Evolutionary conservation across 139 green algal species (phyloP), one percentile per base, ranked within the genome.

Genomic region (Chlamydomonas sp.): DNA sequence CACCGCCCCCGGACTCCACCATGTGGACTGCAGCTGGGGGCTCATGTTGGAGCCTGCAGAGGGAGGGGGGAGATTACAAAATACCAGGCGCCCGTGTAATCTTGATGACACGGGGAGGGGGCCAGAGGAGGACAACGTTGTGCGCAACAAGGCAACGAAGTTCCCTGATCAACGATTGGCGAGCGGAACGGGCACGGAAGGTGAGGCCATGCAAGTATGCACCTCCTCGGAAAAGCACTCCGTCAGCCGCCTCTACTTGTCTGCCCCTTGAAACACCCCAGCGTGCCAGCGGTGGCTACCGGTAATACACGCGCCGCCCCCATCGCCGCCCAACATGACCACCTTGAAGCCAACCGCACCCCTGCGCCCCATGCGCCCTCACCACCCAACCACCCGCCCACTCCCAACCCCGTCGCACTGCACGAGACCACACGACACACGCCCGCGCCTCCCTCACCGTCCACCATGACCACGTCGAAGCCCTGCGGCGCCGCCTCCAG

Each of bases 401-500:
- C 74, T 17, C 77, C 8, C 15, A 0, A 9, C 80, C 49, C 7
- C 69, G 31, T 49, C 31, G 31, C 31, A 49, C 31, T 49, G 31
- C 31, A 49, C 31, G 31, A 49, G 31, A 49, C 31, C 31, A 49
- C 15, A 18, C n/a, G 63, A 76, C 63, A 64, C 63, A 49, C 49
- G 9, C 17, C 31, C 75, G 66, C 57, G n/a, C 66, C 67, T 57
- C 15, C 2, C 78, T 31, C 57, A 79, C 78, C 86, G 49, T 89
- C 90, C 49, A 91, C n/a, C 59, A 95, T 64, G 4, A 89, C 90
- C 3, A 64, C 80, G 62, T 94, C 78, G 63, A 92, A 92, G 7
- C 73, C 83, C 2, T n/a, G n/a, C 3, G 16, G 14, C 49, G 73
- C 49, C 49, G 83, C 83, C 3, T 6, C n/a, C 74, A 77, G 49